Base-by-base conservation (phyloP, 2,329 filamentous ascomycete species). In the Paramyrothecium sp. region DNA sequence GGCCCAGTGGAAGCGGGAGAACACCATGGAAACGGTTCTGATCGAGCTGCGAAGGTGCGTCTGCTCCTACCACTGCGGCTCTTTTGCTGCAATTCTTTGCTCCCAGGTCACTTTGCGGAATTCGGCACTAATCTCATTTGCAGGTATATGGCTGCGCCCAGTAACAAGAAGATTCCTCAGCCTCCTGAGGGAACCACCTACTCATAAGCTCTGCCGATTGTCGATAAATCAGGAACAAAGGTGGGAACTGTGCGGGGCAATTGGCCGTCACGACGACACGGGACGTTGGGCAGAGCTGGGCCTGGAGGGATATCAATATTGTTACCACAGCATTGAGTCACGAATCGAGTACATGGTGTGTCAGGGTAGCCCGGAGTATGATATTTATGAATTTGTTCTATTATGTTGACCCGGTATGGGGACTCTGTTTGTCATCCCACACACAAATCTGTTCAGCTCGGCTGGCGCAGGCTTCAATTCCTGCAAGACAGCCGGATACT, bases 151-250 rank as follows among this genome's bases (percentile, higher is more conserved):
- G 94, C 94, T 30, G 85, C 93, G 58, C 88, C 90, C 23, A 83
- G 87, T 64, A 90, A 98, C 79, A 97, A 97, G 85, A 98, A 98
- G 78, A 86, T 97, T 30, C 90, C 92, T 13, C 95, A 99, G 74
- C 95, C 95, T 46, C 85, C 91, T 3, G 95, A 99, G 78, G 93
- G 92, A 58, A 87, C 90, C 53, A 80, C 72, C 20, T 78, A 77
- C 65, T 67, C 68, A 63, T 75, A 59, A 69, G 13, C 13, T 17
- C 13, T 19, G n/a, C 38, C 13, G 38, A n/a, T 19, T 19, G 13
- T 16, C 38, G 5, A 17, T 16, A 44, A 5, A 44, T 4, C 13
- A 44, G 13, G 38, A 44, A 44, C 38, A 44, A 5, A 16, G 13
- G 38, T 16, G n/a, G 38, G 13, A 17, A 7, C 7, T 4, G n/a